phyloP scores from a whole-genome alignment of 306 rosid species.

The Pterocarpus macrocarpus region DNA sequence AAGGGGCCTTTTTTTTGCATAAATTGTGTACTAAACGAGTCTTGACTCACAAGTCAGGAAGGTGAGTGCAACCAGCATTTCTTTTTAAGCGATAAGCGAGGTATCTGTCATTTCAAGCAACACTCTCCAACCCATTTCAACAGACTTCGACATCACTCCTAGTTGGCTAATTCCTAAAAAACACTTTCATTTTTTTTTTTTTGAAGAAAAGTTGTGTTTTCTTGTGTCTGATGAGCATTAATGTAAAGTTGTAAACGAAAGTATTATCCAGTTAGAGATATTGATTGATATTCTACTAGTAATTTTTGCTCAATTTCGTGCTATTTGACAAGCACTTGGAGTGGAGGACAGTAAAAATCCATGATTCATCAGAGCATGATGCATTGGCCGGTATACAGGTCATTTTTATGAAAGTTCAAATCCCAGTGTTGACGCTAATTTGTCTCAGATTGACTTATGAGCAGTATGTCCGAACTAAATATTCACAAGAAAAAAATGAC shows the following conservation, averaged over 20 bases:
- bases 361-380: background rate
- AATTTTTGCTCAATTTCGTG: background rate
- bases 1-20: background rate
- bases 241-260: no score
- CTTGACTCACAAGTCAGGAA: conserved; percentile 71
- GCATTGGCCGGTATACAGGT: background rate
- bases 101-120: conserved; percentile 77
- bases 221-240: background rate
- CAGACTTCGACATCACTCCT: conserved; percentile 77
- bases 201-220: background rate
- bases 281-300: background rate
- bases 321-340: background rate
- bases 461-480: background rate
- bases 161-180: conserved; percentile 42
- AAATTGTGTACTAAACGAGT: conserved; percentile 15
- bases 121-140: conserved; percentile 60
- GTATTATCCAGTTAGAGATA: no score
- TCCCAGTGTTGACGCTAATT: background rate
- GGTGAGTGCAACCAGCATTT: conserved; percentile 67
- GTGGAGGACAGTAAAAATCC: background rate
- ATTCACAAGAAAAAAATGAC: no score
- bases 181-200: background rate
- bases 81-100: conserved; percentile 36
- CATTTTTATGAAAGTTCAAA: background rate
- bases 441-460: background rate